A percentile compares a stretch with the other conserved stretches of the same genome.
phyloP scores from a whole-genome alignment of 768 basidiomycete species.

The Hebeloma cylindrosporum region DNA sequence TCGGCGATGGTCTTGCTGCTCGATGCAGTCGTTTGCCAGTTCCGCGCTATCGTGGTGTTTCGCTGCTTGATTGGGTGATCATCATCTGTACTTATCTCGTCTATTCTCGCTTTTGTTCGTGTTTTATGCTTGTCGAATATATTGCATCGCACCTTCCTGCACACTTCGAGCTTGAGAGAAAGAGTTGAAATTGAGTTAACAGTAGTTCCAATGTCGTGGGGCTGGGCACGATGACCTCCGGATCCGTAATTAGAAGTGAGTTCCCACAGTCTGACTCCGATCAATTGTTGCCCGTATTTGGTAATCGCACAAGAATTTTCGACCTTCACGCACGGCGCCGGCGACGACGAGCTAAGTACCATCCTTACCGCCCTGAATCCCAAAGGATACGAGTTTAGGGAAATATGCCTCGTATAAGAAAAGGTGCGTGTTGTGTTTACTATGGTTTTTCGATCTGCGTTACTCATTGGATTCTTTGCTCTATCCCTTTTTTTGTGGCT shows the following conservation, averaged over 20 bases:
- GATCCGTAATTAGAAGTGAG: background rate
- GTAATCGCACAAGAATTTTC: constrained; percentile 20
- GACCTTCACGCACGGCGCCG: constrained; percentile 6
- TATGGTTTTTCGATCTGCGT: background rate
- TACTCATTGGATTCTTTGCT: background rate
- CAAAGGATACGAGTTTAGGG: background rate
- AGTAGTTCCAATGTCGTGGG: no score
- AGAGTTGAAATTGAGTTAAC: no score
- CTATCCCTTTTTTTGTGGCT: constrained; percentile 1
- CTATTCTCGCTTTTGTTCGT: no score
- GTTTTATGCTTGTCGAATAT: no score
- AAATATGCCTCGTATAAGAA: constrained; percentile 66
- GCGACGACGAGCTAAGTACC: background rate
- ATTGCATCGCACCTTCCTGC: no score
- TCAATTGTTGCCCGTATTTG: constrained; percentile 13
- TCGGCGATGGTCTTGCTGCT: no score
- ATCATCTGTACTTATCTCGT: no score
- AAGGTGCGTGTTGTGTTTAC: constrained; percentile 45
- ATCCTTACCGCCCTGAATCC: background rate
- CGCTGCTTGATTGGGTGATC: no score
- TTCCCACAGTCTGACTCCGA: background rate
- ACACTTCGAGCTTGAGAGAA: no score
- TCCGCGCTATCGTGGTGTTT: no score
- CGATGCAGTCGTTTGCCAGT: no score
- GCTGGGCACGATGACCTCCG: background rate